Evolutionary conservation across 2,329 filamentous ascomycete genomes (phyloP).

Genomic region (Septoria petroselini): DNA sequence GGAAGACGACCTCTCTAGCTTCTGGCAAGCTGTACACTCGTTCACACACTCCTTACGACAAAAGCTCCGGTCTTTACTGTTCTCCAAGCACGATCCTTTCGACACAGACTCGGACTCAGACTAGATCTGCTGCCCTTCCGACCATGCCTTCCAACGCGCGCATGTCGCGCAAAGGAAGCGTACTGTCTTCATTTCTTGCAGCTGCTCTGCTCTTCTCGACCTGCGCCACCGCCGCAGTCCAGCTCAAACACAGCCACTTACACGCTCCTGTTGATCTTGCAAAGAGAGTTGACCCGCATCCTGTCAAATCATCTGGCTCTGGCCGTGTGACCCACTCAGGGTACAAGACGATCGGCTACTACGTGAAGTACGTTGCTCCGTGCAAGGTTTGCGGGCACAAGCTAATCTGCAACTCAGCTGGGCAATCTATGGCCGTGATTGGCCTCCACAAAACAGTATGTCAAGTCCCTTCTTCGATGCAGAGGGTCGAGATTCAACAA

Average conservation of each 20-base stretch:
- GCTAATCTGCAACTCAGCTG: conserved; percentile 24
- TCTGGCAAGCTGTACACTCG: conserved; percentile 11
- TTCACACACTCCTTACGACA: background rate
- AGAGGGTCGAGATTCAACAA: too few species aligned
- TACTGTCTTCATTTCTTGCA: conserved; percentile 5
- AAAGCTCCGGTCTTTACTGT: background rate
- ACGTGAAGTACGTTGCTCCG: conserved; percentile 52
- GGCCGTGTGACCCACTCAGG: conserved; percentile 36
- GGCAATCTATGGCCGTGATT: conserved; percentile 67
- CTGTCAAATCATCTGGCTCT: background rate
- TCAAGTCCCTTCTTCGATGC: too few species aligned
- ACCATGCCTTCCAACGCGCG: background rate
- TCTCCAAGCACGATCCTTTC: background rate
- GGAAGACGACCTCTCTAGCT: conserved; percentile 4
- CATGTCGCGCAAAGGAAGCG: background rate
- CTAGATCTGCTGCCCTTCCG: background rate
- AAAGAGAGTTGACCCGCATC: background rate
- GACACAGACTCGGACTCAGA: background rate
- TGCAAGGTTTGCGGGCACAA: background rate
- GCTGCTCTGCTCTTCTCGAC: conserved; percentile 6
- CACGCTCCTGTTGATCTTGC: conserved; percentile 12
- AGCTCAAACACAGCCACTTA: conserved; percentile 19
- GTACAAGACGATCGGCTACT: conserved; percentile 69
- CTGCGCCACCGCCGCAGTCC: background rate
- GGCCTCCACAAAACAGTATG: conserved; percentile 66